Percentiles rank a stretch among this genome's conserved stretches.
These are phyloP conservation scores for Fusarium odoratissimum DNA, from an alignment of 2,329 filamentous ascomycete genomes.

Conservation along the genomic window DNA sequence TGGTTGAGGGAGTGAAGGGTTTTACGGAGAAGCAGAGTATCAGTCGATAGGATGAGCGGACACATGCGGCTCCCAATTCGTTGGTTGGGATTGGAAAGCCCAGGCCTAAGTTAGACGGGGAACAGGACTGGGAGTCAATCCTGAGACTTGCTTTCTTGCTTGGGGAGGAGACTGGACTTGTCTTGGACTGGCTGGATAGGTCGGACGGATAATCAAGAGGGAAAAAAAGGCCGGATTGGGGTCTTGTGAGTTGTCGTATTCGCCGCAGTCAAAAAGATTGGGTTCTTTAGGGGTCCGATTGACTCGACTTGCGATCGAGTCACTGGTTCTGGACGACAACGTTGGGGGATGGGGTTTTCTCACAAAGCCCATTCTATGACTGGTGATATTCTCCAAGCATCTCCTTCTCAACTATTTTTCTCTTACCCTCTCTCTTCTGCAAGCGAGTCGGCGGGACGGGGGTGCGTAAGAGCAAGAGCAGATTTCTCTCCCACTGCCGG, in stretches of 20 bases:
- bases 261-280: conserved; percentile 33
- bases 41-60: conserved; percentile 45
- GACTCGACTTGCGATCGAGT: conserved; percentile 24
- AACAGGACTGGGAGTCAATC: conserved; percentile 36
- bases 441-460: conserved; percentile 28
- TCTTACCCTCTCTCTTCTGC: conserved; percentile 10
- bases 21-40: conserved; percentile 41
- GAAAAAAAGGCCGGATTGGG: conserved; percentile 18
- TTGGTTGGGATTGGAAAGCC: conserved; percentile 36
- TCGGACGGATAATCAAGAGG: conserved; percentile 11
- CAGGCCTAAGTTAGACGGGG: conserved; percentile 38
- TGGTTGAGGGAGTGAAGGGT: conserved; percentile 42
- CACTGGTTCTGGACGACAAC: conserved; percentile 14
- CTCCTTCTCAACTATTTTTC: conserved; percentile 12
- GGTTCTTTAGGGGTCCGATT: conserved; percentile 20
- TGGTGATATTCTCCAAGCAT: conserved; percentile 24
- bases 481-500: conserved; percentile 38
- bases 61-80: conserved; percentile 47
- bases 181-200: neutral
- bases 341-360: conserved; percentile 28
- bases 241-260: conserved; percentile 37
- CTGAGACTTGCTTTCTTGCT: conserved; percentile 29
- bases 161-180: neutral
- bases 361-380: conserved; percentile 11
- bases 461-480: conserved; percentile 23